Conservation (phyloP, 495 filamentous ascomycete genomes). For the Cercophora sp. region DNA sequence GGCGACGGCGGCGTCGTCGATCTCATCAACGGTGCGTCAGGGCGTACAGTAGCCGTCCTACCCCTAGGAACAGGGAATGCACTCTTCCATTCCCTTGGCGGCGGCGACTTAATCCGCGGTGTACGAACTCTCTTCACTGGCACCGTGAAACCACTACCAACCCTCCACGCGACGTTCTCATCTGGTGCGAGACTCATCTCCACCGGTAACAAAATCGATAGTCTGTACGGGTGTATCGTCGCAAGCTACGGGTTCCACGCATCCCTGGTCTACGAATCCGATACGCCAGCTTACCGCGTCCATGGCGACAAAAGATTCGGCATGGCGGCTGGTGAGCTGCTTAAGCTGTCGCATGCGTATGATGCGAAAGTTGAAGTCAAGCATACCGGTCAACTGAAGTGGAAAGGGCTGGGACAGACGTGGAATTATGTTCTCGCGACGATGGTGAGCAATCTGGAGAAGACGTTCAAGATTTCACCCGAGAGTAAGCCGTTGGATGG, state of each 20-base stretch:
- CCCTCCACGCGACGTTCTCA: constrained; percentile 63
- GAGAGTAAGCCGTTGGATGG: constrained; percentile 61
- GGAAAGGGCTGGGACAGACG: constrained; percentile 12
- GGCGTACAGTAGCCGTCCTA: constrained; percentile 60
- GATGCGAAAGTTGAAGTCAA: constrained; percentile 51
- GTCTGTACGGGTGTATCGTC: no score
- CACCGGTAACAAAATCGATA: background rate
- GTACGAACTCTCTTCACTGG: constrained; percentile 59
- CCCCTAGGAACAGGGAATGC: constrained; percentile 89
- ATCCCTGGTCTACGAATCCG: constrained; percentile 79
- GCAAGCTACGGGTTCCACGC: constrained; percentile 87
- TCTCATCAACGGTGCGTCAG: constrained; percentile 56
- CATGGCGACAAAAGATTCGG: constrained; percentile 73
- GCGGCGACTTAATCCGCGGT: constrained; percentile 41
- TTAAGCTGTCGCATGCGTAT: constrained; percentile 66
- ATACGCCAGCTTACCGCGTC: constrained; percentile 70
- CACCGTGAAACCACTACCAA: constrained; percentile 40
- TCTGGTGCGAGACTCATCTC: constrained; percentile 55
- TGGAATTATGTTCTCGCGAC: constrained; percentile 75
- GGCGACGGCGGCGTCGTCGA: constrained; percentile 85
- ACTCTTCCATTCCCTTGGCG: constrained; percentile 61
- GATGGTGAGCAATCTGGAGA: constrained; percentile 74
- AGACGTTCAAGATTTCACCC: constrained; percentile 74
- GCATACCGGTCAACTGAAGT: background rate
- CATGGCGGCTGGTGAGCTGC: constrained; percentile 72